Base-by-base conservation (phyloP, 306 rosid genomes). In the Sechiopsis laciniata region DNA sequence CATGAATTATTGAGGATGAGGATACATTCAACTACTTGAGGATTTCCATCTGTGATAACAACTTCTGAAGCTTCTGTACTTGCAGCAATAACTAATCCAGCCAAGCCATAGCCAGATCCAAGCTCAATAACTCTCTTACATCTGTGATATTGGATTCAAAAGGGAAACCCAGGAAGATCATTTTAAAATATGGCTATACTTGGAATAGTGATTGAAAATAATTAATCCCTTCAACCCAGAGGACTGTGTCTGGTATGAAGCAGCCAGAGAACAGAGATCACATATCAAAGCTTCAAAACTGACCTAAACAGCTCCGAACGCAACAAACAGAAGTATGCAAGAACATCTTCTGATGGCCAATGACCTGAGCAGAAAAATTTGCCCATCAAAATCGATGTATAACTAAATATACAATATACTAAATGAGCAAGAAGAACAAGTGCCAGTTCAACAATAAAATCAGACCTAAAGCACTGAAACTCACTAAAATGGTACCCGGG, bases 271-370 rank as follows among this genome's bases (percentile, higher is more conserved):
- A 42, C 29, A 19, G 54, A 66, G 72, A 45, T 54, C 42, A 63
- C 26, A 14, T 52, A 42, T 48, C 37, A 20, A 17, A 66, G 65
- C 72, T 75, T 71, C 68, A 69, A 17, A 35, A 73, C 6, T 22
- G 35, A 90, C 98, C 96, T 90, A 84, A 94, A 90, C 69, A 81
- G 75, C 67, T 87, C 87, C 37, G 85, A 71, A 40, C 85, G 81
- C 48, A 85, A 84, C 83, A 86, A 79, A 81, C 96, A 89, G 84
- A 85, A 90, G 75, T 86, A 88, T 48, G 97, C 96, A 79, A 94
- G 98, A 75, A 88, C 92, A 73, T 90, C 96, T 87, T 94, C 98
- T 69, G 97, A 90, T 5, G 98, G 98, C 98, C 98, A 94, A 82
- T 83, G 88, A 86, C 98, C 98, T 93, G 86, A 54, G 81, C 53